Base-by-base conservation (phyloP, 1,139 yeast genomes). In the Pichia sp. region DNA sequence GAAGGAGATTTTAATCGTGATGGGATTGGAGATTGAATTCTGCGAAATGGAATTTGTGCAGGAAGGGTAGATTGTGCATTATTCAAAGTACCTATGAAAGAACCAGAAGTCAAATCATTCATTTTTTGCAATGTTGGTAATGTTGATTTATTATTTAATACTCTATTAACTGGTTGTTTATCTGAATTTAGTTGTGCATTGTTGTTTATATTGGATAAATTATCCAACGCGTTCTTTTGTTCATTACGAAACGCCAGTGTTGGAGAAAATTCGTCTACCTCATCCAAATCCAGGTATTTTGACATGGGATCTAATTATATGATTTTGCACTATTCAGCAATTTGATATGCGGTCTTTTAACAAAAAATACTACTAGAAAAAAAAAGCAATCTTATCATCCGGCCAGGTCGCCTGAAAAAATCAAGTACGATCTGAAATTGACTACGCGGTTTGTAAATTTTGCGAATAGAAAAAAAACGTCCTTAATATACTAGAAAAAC, bases 241-340 rank as follows among this genome's bases (percentile, higher is more conserved):
- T 20, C 25, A 15, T 38, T 38, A 10, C 38, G 34, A 18, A 41
- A 41, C 2, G 34, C 34, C 24, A 37, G 23, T 1, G 42, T 35
- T n/a, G 41, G 37, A 6, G 42, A 41, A 22, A 27, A 41, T n/a
- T 18, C 21, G 9, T 38, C 33, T 5, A 37, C 16, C 5, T 35
- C 37, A 15, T 38, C 34, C 11, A 28, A 23, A 24, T 41, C 33
- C 24, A 41, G 13, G 13, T 35, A 37, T 9, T 41, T 35, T 15
- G 45, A 41, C 45, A 41, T 41, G 5, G n/a, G 6, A 14, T 9
- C 6, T 29, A 11, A 29, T 29, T n/a, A n/a, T 25, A 25, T 25
- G 13, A 5, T 25, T 25, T n/a, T n/a, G n/a, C n/a, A n/a, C n/a
- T n/a, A n/a, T n/a, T n/a, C n/a, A n/a, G n/a, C n/a, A n/a, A n/a